A percentile compares a stretch with the other conserved stretches of the same genome.
phyloP scores from a whole-genome alignment of 2,329 filamentous ascomycete species.

The Colletotrichum coccodes region DNA sequence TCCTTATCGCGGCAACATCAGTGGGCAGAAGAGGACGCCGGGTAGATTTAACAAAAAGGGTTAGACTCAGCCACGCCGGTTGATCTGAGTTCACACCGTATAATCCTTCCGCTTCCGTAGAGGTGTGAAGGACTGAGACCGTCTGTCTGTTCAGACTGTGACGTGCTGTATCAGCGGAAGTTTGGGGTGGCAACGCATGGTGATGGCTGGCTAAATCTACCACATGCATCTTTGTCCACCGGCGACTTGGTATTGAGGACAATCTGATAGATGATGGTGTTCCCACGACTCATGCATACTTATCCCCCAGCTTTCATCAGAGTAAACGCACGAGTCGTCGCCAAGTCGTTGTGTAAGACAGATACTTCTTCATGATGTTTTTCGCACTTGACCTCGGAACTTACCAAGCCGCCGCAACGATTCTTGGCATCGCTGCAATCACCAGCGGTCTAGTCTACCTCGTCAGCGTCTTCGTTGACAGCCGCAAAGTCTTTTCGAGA shows the following conservation, averaged over 20 bases:
- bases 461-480: background rate
- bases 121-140: background rate
- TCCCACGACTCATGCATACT: background rate
- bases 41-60: conserved; percentile 26
- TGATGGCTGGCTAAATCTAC: background rate
- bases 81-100: conserved; percentile 9
- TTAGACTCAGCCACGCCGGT: conserved; percentile 9
- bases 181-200: background rate
- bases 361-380: background rate
- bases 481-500: background rate
- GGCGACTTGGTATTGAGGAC: background rate
- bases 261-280: background rate
- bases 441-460: conserved; percentile 11
- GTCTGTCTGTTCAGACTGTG: background rate
- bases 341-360: background rate
- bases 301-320: background rate
- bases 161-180: background rate
- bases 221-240: background rate
- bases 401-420: background rate
- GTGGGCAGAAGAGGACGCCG: background rate
- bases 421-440: conserved; percentile 6
- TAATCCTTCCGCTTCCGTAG: conserved; percentile 20
- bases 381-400: background rate
- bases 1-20: conserved; percentile 18
- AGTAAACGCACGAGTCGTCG: background rate